Base-by-base conservation (phyloP, 139 green algal species). In the Chara braunii region DNA sequence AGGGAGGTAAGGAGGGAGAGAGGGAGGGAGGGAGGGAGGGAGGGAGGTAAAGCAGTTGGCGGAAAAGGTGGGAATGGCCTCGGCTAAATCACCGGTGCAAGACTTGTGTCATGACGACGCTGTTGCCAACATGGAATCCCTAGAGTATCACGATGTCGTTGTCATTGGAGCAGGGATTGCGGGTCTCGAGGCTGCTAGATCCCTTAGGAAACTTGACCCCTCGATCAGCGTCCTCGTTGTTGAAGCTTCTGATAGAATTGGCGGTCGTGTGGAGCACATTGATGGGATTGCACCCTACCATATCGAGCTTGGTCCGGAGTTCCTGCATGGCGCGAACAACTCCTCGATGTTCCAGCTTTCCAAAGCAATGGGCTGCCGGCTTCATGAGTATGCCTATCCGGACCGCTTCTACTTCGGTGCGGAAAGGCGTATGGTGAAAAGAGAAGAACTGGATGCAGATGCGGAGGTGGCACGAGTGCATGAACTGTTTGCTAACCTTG, bases 221-320 rank as follows among this genome's bases (percentile, higher is more conserved):
- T 30, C 3, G 11, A 33, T 73, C 28, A 24, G 26, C 2, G 68
- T 77, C 18, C n/a, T 77, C 18, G 53, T 77, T n/a, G 33, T 77
- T 33, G 68, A 77, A 54, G 68, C 68, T 14, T 23, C 57, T 4
- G 31, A n/a, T 12, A 26, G 12, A n/a, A 12, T 78, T 3, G 68
- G 68, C 6, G 68, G 68, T 23, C 26, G 68, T 9, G 31, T 77
- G 18, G 35, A 48, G 12, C 5, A 18, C 8, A 6, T 77, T 28
- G 3, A 74, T 5, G 85, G 79, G 22, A 33, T 91, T 22, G 80
- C 77, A 1, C 77, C 81, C 1, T 95, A 87, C 87, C 75, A 84
- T 2, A 54, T 95, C 3, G 79, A 94, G 60, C 23, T 63, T 3
- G 88, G 88, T 1, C 67, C 87, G 3, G 84, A 92, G 63, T 95